Evolutionary conservation across 2,329 filamentous ascomycete species (phyloP).

Genomic region (Trichoderma asperellum): DNA sequence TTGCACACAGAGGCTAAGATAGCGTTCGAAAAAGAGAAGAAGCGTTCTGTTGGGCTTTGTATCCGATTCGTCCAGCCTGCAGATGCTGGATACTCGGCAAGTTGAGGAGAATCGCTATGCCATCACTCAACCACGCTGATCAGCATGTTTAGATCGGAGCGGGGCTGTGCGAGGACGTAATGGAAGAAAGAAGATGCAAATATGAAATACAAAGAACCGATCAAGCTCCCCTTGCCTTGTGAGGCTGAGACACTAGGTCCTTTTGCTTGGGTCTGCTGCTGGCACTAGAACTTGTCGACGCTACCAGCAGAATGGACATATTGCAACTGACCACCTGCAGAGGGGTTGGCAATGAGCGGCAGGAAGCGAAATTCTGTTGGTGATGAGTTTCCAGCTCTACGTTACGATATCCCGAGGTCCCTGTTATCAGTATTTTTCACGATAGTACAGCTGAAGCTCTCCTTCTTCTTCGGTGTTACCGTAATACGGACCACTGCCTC

Average conservation of each 20-base stretch:
- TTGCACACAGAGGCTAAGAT: background rate
- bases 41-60: background rate
- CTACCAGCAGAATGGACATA: background rate
- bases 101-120: background rate
- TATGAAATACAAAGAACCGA: background rate
- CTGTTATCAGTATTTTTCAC: background rate
- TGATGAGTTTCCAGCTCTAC: background rate
- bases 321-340: background rate
- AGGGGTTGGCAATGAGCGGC: background rate
- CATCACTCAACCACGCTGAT: background rate
- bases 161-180: background rate
- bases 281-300: background rate
- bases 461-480: slow-evolving; percentile 4
- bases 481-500: background rate
- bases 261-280: background rate
- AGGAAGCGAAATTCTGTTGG: background rate
- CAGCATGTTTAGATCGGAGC: background rate
- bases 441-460: background rate
- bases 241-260: background rate
- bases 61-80: slow-evolving; percentile 10
- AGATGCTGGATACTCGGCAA: background rate
- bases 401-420: background rate
- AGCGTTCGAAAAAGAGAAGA: background rate
- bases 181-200: background rate
- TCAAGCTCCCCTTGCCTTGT: background rate